Percentiles rank a stretch among this genome's conserved stretches.
Conservation (phyloP, 148 eudicot genomes). For the Vaccinium macrocarpon region DNA sequence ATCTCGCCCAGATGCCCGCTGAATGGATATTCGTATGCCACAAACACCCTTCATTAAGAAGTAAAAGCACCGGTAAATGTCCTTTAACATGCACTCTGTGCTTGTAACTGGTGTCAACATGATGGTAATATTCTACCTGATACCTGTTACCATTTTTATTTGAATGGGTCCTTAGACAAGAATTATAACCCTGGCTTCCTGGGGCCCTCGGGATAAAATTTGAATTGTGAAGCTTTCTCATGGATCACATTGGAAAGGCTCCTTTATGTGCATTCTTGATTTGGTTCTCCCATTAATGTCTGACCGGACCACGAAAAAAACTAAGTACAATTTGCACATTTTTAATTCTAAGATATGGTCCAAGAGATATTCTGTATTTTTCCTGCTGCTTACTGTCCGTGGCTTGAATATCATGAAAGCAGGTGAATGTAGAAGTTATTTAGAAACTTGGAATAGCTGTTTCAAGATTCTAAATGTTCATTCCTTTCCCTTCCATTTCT, state of each 20-base stretch:
- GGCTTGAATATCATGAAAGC: slow-evolving; percentile 1
- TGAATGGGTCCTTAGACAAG: not conserved
- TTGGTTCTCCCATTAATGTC: not conserved
- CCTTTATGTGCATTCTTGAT: not conserved
- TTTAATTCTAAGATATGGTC: not conserved
- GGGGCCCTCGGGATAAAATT: not conserved
- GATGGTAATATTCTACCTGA: not conserved
- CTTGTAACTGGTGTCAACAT: not conserved
- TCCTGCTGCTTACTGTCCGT: not conserved
- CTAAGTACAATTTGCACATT: not conserved
- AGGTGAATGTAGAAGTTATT: not conserved
- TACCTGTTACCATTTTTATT: not conserved
- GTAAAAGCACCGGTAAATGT: not conserved
- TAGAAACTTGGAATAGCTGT: not conserved
- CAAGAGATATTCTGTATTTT: not conserved
- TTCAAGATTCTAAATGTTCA: slow-evolving; percentile 23
- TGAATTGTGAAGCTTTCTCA: not conserved
- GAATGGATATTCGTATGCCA: not conserved
- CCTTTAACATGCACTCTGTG: not conserved
- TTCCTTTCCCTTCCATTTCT: not conserved
- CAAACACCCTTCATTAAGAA: not conserved
- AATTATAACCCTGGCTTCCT: not conserved
- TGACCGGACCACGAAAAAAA: not conserved
- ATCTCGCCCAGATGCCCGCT: no score
- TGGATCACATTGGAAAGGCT: not conserved